phyloP scores from a whole-genome alignment of 225 moss, liverwort and hornwort species.

The Takakia lepidozioides region DNA sequence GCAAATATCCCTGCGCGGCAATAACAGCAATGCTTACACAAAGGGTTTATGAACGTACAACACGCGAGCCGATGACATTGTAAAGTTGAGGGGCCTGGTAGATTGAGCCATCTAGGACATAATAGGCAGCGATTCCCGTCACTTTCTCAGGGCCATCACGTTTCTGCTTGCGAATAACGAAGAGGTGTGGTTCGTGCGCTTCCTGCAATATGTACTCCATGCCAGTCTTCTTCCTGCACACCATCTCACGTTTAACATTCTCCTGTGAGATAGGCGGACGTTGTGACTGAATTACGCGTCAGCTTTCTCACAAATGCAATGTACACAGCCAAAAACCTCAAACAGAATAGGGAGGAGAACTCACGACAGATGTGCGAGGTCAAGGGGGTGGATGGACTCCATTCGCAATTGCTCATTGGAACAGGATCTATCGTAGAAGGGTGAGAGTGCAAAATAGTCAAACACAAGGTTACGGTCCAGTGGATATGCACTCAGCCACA shows the following conservation, averaged over 20 bases:
- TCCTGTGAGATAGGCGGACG: conserved; percentile 1
- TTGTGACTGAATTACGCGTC: neutral
- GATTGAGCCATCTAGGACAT: conserved; percentile 94
- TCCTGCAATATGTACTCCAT: conserved; percentile 88
- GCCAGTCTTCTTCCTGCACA: conserved; percentile 64
- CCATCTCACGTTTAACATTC: neutral
- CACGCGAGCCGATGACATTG: conserved; percentile 90
- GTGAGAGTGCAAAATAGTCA: conserved; percentile 90
- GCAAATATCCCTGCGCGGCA: too few relatives aligned
- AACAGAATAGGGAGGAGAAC: conserved; percentile 10
- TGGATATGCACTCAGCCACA: conserved; percentile 89
- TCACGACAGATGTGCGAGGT: conserved; percentile 69
- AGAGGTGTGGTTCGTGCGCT: conserved; percentile 91
- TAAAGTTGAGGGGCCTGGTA: conserved; percentile 97
- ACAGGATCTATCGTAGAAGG: conserved; percentile 90
- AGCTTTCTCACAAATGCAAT: neutral
- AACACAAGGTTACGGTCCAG: conserved; percentile 83
- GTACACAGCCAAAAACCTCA: neutral
- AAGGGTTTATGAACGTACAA: conserved; percentile 43
- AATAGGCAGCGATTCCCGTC: conserved; percentile 67
- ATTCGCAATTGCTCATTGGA: conserved; percentile 92
- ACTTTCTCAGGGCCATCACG: conserved; percentile 87
- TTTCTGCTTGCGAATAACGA: conserved; percentile 92
- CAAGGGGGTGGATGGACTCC: conserved; percentile 86
- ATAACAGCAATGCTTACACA: too few relatives aligned